A percentile compares a stretch with the other conserved stretches of the same genome.
Evolutionary conservation across 2,329 filamentous ascomycete species (phyloP).

Genomic region (Tolypocladium guangdongense): DNA sequence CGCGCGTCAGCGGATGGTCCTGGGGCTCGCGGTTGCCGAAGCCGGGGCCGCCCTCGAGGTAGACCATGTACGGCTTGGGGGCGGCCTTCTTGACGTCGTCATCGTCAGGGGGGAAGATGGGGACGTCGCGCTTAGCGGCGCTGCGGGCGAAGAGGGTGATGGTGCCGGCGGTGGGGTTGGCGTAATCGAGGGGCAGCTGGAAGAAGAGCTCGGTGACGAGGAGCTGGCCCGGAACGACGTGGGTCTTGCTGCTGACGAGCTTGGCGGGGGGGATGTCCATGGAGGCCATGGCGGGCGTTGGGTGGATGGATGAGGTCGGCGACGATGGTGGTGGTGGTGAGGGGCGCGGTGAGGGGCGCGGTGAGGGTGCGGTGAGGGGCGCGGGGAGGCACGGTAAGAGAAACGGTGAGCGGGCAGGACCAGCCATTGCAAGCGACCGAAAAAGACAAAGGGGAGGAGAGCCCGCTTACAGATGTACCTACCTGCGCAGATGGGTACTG

Average conservation of each 20-base stretch:
- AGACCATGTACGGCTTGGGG: constrained; percentile 52
- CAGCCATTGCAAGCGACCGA: neutral
- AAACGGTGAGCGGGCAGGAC: neutral
- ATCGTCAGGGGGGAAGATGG: constrained; percentile 37
- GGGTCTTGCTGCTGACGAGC: constrained; percentile 30
- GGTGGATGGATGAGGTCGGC: neutral
- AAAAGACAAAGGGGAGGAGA: neutral
- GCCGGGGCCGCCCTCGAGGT: constrained; percentile 79
- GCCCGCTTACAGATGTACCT: neutral
- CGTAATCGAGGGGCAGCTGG: constrained; percentile 73
- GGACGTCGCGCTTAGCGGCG: constrained; percentile 54
- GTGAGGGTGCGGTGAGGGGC: constrained; percentile 1
- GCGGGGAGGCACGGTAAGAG: constrained; percentile 6
- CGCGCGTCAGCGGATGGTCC: constrained; percentile 57
- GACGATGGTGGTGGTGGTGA: constrained; percentile 4
- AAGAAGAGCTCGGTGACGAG: constrained; percentile 76
- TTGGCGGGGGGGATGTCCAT: constrained; percentile 24
- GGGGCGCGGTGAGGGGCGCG: constrained; percentile 3
- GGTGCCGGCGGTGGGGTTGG: constrained; percentile 44
- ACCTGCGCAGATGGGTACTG: neutral
- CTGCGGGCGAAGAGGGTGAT: constrained; percentile 71
- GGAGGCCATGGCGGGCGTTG: constrained; percentile 1
- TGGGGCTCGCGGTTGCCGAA: constrained; percentile 67
- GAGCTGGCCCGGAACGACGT: constrained; percentile 50
- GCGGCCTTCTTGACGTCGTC: constrained; percentile 10